phyloP scores from a whole-genome alignment of 2,329 filamentous ascomycete species.

The Lachnellula cervina region DNA sequence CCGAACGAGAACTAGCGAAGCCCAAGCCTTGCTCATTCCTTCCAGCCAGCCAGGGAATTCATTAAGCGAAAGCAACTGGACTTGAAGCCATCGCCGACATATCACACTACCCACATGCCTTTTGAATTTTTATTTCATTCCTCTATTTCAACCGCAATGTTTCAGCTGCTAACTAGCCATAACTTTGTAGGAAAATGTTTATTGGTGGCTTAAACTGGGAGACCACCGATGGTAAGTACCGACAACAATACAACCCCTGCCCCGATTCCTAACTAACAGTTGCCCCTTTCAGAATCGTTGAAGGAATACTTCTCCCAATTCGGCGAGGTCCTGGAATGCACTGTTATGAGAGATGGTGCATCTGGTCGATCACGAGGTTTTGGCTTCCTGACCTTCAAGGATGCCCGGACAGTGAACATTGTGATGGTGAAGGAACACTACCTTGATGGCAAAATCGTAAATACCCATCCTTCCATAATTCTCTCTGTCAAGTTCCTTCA shows the following conservation, averaged over 20 bases:
- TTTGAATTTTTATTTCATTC: constrained; percentile 4
- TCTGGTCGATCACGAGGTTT: constrained; percentile 93
- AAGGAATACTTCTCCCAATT: constrained; percentile 98
- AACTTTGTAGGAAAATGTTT: constrained; percentile 85
- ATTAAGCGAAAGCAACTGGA: not conserved
- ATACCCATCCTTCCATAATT: constrained; percentile 33
- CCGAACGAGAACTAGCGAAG: constrained; percentile 2
- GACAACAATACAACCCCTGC: not conserved
- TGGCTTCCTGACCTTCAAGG: constrained; percentile 95
- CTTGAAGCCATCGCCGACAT: not conserved
- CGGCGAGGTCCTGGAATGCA: constrained; percentile 94
- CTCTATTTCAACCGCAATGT: constrained; percentile 2
- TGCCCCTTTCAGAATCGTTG: constrained; percentile 67
- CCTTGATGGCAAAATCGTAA: constrained; percentile 95
- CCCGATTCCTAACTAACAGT: constrained; percentile 5
- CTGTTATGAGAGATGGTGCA: constrained; percentile 96
- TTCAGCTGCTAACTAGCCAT: constrained; percentile 24
- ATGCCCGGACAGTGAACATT: constrained; percentile 95
- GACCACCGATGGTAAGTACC: constrained; percentile 84
- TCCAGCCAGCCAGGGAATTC: not conserved
- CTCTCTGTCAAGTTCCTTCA: constrained; percentile 7
- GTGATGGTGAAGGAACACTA: constrained; percentile 99
- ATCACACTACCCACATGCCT: not conserved
- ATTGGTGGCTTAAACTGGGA: constrained; percentile 99
- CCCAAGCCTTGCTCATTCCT: not conserved